Evolutionary conservation across 768 basidiomycete genomes (phyloP).

Genomic region (Cystofilobasidium capitatum): DNA sequence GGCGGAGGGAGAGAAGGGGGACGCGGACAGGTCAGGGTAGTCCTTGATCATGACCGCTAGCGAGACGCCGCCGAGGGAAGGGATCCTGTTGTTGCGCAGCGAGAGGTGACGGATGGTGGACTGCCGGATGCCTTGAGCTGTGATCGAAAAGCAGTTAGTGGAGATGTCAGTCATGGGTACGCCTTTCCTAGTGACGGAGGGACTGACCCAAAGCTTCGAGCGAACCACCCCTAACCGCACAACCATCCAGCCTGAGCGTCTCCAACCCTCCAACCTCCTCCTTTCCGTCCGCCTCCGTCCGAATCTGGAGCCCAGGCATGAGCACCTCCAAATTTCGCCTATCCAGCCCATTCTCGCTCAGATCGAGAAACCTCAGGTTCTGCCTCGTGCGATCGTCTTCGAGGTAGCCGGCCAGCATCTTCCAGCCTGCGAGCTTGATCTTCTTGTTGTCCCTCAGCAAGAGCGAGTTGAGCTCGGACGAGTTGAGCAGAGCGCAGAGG

Average conservation of each 20-base stretch:
- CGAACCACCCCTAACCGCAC: slow-evolving; percentile 58
- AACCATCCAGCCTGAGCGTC: slow-evolving; percentile 81
- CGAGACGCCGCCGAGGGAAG: slow-evolving; percentile 72
- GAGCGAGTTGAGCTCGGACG: slow-evolving; percentile 65
- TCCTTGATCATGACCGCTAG: slow-evolving; percentile 93
- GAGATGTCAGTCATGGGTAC: neutral
- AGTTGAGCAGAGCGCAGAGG: slow-evolving; percentile 78
- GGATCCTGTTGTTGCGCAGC: slow-evolving; percentile 77
- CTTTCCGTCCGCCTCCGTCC: neutral
- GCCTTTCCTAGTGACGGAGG: neutral
- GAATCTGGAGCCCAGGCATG: slow-evolving; percentile 41
- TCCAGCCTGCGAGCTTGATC: slow-evolving; percentile 66
- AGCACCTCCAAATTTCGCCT: slow-evolving; percentile 76
- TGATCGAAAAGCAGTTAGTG: neutral
- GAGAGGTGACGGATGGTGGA: slow-evolving; percentile 82
- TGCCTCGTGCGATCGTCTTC: slow-evolving; percentile 62
- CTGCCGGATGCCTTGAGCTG: slow-evolving; percentile 72
- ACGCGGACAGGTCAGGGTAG: slow-evolving; percentile 56
- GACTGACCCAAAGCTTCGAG: slow-evolving; percentile 70
- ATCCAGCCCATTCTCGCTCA: slow-evolving; percentile 77
- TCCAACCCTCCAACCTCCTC: slow-evolving; percentile 43
- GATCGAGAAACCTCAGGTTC: slow-evolving; percentile 71
- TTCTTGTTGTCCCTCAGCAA: slow-evolving; percentile 79
- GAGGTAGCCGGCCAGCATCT: slow-evolving; percentile 67
- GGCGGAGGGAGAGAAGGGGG: slow-evolving; percentile 24